Evolutionary conservation across 2,329 filamentous ascomycete genomes (phyloP).

Genomic region (Neonectria magnoliae): DNA sequence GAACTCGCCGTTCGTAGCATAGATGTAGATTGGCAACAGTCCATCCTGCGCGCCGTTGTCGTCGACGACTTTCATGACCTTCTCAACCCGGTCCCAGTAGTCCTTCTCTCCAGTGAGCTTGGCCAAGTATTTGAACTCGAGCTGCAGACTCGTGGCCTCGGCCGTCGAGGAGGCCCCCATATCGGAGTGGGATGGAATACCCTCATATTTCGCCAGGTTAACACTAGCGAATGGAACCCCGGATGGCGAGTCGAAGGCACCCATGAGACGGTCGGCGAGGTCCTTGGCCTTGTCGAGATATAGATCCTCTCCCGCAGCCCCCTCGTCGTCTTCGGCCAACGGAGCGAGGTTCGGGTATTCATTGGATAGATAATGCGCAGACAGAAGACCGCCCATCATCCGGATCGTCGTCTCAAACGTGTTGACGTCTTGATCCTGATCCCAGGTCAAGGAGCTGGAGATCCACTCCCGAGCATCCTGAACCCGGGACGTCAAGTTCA

Average conservation of each 20-base stretch:
- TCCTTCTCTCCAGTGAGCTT: slow-evolving; percentile 92
- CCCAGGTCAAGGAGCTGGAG: slow-evolving; percentile 79
- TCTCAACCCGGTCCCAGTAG: slow-evolving; percentile 93
- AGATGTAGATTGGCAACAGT: slow-evolving; percentile 90
- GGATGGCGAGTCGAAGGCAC: slow-evolving; percentile 87
- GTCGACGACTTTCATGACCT: slow-evolving; percentile 91
- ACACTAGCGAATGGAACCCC: slow-evolving; percentile 92
- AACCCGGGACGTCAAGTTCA: slow-evolving; percentile 92
- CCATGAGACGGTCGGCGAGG: slow-evolving; percentile 84
- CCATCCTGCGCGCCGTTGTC: slow-evolving; percentile 82
- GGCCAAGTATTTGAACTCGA: slow-evolving; percentile 97
- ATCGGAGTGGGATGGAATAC: slow-evolving; percentile 84
- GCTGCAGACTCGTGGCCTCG: slow-evolving; percentile 89
- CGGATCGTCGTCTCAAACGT: slow-evolving; percentile 98
- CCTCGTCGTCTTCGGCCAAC: slow-evolving; percentile 74
- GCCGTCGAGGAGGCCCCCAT: slow-evolving; percentile 91
- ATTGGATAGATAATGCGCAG: slow-evolving; percentile 93
- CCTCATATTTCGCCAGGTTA: slow-evolving; percentile 80
- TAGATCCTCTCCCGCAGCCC: slow-evolving; percentile 82
- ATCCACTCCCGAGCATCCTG: slow-evolving; percentile 91
- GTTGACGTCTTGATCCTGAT: slow-evolving; percentile 94
- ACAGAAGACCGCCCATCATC: slow-evolving; percentile 92
- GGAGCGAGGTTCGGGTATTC: slow-evolving; percentile 83
- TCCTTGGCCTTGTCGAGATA: slow-evolving; percentile 97
- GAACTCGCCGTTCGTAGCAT: slow-evolving; percentile 81